These are phyloP conservation scores for Calonectria hawksworthii DNA, from an alignment of 2,329 filamentous ascomycete species.

Conservation along the genomic window DNA sequence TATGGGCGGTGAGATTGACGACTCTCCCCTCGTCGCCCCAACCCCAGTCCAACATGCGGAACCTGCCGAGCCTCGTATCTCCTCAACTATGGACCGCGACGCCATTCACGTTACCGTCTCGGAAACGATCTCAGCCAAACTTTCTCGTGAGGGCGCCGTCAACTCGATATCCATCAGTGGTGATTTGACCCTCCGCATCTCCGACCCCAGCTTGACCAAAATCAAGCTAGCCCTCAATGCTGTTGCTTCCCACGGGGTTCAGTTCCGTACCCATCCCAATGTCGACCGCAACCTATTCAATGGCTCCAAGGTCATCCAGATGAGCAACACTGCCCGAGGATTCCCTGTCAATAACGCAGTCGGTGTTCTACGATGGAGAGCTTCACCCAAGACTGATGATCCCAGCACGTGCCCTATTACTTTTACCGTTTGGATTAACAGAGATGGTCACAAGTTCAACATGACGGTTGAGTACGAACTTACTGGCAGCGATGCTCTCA, in stretches of 20 bases:
- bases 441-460: conserved; percentile 85
- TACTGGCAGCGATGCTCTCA: conserved; percentile 82
- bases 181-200: conserved; percentile 91
- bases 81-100: conserved; percentile 82
- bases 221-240: conserved; percentile 87
- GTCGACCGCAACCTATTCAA: conserved; percentile 93
- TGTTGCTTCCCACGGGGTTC: conserved; percentile 83
- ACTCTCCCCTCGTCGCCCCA: conserved; percentile 77
- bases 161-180: conserved; percentile 92
- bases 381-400: conserved; percentile 85
- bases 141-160: conserved; percentile 89
- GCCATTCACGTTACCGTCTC: conserved; percentile 90
- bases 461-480: conserved; percentile 97
- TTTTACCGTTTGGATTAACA: conserved; percentile 98
- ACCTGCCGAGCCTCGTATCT: conserved; percentile 67
- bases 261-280: conserved; percentile 96
- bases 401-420: conserved; percentile 88
- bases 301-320: conserved; percentile 85
- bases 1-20: conserved; percentile 87
- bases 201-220: conserved; percentile 90
- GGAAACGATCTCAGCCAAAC: conserved; percentile 90
- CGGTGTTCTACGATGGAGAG: conserved; percentile 93
- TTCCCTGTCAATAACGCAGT: conserved; percentile 97
- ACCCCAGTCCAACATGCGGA: conserved; percentile 65
- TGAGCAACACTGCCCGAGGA: conserved; percentile 87